Base-by-base conservation (phyloP, 805 yeast species). In the Yarrowia sp. region DNA sequence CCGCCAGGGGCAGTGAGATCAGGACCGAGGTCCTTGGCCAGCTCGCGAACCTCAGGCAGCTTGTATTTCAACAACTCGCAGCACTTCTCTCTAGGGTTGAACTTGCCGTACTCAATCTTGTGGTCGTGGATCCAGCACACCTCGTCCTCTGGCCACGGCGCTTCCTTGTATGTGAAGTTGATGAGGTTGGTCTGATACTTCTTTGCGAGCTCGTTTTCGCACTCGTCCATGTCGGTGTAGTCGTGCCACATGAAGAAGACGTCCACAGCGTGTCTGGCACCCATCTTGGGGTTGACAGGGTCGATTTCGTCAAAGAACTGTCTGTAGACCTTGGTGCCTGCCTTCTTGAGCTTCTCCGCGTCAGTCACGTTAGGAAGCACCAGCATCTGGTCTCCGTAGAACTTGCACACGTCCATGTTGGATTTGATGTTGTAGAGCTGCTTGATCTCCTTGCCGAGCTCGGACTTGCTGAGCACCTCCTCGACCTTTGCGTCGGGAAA, bases 261-360 rank as follows among this genome's bases (percentile, higher is more conserved):
- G 55, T 73, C 76, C 8, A 73, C 76, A 67, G 71, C 72, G 51
- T 73, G 76, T 61, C 70, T 70, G 38, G 71, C 71, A 18, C 74
- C 74, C 36, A 67, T 53, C 5, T 63, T 29, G 3, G 69, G 67
- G 18, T 61, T 62, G 36, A 65, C 63, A 4, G 76, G 75, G 56
- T 73, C 73, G 14, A 65, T 62, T 12, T 68, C 70, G 47, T 73
- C 75, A 59, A 72, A 71, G n/a, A 70, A 63, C 60, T 69, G 71
- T 14, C 72, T 64, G 46, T 63, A 69, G 6, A 72, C 71, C 35
- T 55, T 62, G 27, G 65, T 31, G 2, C 51, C 58, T 1, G 47
- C 61, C 21, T 21, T 51, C 19, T 36, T 6, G 4, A 46, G 36
- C 24, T 18, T 13, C 13, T 46, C 36, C 6, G 53, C 35, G 18